Evolutionary conservation across 768 basidiomycete species (phyloP).

Genomic region (Amanita pseudoporphyria): DNA sequence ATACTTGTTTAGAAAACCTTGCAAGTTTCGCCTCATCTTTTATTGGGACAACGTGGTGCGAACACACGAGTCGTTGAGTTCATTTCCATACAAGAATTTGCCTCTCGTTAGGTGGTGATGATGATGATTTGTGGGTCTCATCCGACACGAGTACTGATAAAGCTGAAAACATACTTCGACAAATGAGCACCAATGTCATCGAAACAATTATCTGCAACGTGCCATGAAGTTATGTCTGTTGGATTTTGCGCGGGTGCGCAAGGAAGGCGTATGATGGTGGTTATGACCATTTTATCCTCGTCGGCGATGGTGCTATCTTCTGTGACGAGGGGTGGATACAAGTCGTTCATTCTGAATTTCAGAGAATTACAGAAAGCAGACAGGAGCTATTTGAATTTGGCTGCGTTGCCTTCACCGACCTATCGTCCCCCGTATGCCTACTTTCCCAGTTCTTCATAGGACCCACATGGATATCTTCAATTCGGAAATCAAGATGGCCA

Average conservation of each 20-base stretch:
- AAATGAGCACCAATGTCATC: constrained; percentile 28
- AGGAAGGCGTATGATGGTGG: constrained; percentile 34
- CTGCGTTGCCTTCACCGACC: constrained; percentile 48
- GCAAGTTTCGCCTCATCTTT: constrained; percentile 33
- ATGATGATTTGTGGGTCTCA: constrained; percentile 25
- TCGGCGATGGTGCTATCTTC: constrained; percentile 48
- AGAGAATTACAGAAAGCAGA: constrained; percentile 18
- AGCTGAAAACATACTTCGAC: constrained; percentile 26
- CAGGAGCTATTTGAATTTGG: constrained; percentile 37
- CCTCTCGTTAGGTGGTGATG: constrained; percentile 43
- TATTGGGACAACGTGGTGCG: constrained; percentile 34
- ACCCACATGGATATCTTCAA: constrained; percentile 47
- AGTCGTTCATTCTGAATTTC: constrained; percentile 29
- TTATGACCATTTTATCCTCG: constrained; percentile 40
- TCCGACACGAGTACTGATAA: constrained; percentile 15
- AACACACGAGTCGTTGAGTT: constrained; percentile 21
- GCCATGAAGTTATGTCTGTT: constrained; percentile 39
- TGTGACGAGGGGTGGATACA: constrained; percentile 45
- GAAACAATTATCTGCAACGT: constrained; percentile 22
- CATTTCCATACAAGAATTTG: constrained; percentile 34
- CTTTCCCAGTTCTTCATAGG: constrained; percentile 48
- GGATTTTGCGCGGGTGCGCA: constrained; percentile 45
- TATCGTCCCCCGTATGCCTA: constrained; percentile 48
- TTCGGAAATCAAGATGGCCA: constrained; percentile 56
- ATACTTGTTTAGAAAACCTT: constrained; percentile 33